Percentiles rank a stretch among this genome's conserved stretches.
Evolutionary conservation across 441 rosid genomes (phyloP).

Genomic region (Populus hybrid): DNA sequence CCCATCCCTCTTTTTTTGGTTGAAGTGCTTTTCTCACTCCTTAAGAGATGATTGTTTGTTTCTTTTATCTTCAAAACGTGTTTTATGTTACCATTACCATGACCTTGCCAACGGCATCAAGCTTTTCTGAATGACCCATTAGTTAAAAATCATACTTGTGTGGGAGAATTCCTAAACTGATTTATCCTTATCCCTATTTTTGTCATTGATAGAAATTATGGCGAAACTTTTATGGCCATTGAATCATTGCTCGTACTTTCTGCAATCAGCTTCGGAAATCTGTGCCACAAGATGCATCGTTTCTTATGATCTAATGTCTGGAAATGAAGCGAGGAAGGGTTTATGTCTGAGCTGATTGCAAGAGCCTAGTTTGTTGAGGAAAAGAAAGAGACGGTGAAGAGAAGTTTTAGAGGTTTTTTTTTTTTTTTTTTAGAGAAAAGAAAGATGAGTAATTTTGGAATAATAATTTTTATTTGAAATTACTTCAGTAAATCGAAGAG

Average conservation of each 20-base stretch:
- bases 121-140: background rate
- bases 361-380: background rate
- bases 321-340: slow-evolving; percentile 56
- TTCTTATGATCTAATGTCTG: slow-evolving; percentile 53
- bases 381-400: background rate
- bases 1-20: background rate
- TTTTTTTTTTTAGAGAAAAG: too few relatives aligned
- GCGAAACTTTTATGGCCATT: slow-evolving; percentile 34
- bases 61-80: background rate
- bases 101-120: background rate
- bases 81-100: background rate
- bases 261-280: slow-evolving; percentile 83
- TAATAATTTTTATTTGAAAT: too few relatives aligned
- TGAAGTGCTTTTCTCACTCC: background rate
- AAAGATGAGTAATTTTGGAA: too few relatives aligned
- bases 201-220: slow-evolving; percentile 12
- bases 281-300: slow-evolving; percentile 76
- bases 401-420: too few relatives aligned
- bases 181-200: background rate
- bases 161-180: slow-evolving; percentile 4
- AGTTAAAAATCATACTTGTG: background rate
- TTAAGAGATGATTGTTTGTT: background rate
- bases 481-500: too few relatives aligned
- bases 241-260: slow-evolving; percentile 65
- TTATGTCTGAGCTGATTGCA: slow-evolving; percentile 67